Evolutionary conservation across 441 rosid genomes (phyloP).

Genomic region (Brassica balearica): DNA sequence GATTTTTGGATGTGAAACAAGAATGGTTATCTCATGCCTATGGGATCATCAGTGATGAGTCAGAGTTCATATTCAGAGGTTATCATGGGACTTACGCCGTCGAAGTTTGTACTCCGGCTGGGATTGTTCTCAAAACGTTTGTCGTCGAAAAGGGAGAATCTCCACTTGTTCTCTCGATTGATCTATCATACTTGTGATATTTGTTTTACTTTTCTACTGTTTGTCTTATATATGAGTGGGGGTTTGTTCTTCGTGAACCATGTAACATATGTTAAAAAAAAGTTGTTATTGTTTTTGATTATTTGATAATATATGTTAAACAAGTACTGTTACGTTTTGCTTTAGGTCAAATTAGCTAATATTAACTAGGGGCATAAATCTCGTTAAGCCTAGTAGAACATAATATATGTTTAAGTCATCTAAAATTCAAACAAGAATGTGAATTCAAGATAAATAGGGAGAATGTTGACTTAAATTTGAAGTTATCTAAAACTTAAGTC

Average conservation of each 20-base stretch:
- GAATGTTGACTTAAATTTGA: too few species aligned
- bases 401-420: too few species aligned
- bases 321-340: background rate
- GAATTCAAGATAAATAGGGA: too few species aligned
- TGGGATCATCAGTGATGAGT: constrained; percentile 62
- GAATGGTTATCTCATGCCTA: constrained; percentile 75
- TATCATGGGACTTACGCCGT: constrained; percentile 73
- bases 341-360: background rate
- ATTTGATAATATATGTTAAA: background rate
- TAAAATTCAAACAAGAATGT: too few species aligned
- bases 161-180: constrained; percentile 63
- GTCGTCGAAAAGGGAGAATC: constrained; percentile 67
- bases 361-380: background rate
- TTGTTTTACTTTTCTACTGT: background rate
- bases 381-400: background rate
- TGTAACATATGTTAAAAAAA: constrained; percentile 7
- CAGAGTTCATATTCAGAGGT: constrained; percentile 78
- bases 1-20: constrained; percentile 62
- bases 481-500: too few species aligned
- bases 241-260: constrained; percentile 7
- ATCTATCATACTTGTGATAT: constrained; percentile 43
- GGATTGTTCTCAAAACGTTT: constrained; percentile 59
- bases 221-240: constrained; percentile 7
- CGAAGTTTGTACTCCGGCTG: constrained; percentile 49
- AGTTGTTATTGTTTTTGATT: background rate